Percentiles rank a stretch among this genome's conserved stretches.
These are phyloP conservation scores for Solanum aculeatissimum DNA, from an alignment of 305 asterid genomes.

Conservation along the genomic window DNA sequence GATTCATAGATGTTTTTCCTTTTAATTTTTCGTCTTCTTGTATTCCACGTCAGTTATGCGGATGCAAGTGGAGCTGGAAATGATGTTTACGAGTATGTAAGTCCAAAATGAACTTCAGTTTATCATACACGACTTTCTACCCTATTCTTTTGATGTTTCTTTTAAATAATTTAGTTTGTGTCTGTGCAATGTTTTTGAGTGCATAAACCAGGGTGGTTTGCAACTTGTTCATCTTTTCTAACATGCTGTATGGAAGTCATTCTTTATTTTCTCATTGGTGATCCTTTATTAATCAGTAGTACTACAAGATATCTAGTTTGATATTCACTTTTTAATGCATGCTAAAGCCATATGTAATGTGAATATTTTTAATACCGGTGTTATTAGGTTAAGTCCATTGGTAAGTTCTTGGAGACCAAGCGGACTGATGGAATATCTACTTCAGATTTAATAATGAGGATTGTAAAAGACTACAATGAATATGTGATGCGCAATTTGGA, in stretches of 20 bases:
- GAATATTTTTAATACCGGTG: neutral
- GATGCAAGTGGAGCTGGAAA: conserved; percentile 97
- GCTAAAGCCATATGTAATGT: neutral
- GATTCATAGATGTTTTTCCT: neutral
- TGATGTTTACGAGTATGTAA: conserved; percentile 97
- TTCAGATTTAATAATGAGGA: conserved; percentile 56
- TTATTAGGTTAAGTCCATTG: conserved; percentile 43
- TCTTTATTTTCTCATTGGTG: neutral
- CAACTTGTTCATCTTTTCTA: neutral
- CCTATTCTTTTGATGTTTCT: neutral
- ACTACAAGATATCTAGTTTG: neutral
- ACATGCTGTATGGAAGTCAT: neutral
- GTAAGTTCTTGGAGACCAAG: conserved; percentile 52
- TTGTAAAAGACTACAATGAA: conserved; percentile 55
- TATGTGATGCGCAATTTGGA: conserved; percentile 72
- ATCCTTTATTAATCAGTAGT: neutral
- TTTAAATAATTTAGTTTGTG: neutral
- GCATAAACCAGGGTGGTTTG: neutral
- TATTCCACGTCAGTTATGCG: conserved; percentile 53
- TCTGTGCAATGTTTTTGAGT: neutral
- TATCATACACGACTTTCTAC: neutral
- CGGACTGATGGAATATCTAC: conserved; percentile 59
- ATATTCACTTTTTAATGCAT: neutral
- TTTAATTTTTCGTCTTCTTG: neutral
- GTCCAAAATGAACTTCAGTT: conserved; percentile 15